These are phyloP conservation scores for Kodamaea kakaduensis DNA, from an alignment of 805 yeast species.

Conservation along the genomic window DNA sequence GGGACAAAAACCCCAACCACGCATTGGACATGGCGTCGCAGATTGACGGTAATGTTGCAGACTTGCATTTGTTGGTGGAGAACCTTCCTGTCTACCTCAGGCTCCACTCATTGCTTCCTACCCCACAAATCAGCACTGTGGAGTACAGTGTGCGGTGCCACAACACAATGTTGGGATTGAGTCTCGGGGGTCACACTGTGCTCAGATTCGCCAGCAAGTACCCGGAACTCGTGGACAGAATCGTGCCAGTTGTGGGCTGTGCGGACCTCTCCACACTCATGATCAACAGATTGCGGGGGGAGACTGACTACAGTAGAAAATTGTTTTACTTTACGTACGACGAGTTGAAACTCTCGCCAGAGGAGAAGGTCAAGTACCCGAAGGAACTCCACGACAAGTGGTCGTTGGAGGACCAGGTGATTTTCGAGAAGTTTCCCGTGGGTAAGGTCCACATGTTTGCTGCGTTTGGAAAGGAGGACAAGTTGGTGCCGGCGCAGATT, in stretches of 20 bases:
- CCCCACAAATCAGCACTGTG: slow-evolving; percentile 13
- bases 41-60: slow-evolving; percentile 46
- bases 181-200: slow-evolving; percentile 57
- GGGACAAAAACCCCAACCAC: slow-evolving; percentile 47
- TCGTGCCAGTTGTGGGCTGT: slow-evolving; percentile 51
- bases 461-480: slow-evolving; percentile 33
- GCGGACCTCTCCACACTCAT: slow-evolving; percentile 44
- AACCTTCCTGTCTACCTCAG: slow-evolving; percentile 41
- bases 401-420: slow-evolving; percentile 24
- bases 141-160: slow-evolving; percentile 22
- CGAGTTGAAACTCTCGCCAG: slow-evolving; percentile 29
- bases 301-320: slow-evolving; percentile 23
- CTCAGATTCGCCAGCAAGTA: slow-evolving; percentile 41
- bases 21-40: slow-evolving; percentile 47
- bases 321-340: slow-evolving; percentile 30
- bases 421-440: slow-evolving; percentile 34
- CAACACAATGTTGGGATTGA: slow-evolving; percentile 46
- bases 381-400: slow-evolving; percentile 31
- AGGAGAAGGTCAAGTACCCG: slow-evolving; percentile 23
- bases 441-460: slow-evolving; percentile 32
- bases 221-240: slow-evolving; percentile 35
- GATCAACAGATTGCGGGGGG: slow-evolving; percentile 34
- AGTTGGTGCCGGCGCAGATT: slow-evolving; percentile 33
- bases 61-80: slow-evolving; percentile 41
- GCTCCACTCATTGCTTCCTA: slow-evolving; percentile 24